Conservation (phyloP, 106 monocot species). For the Xerophyta viscosa region DNA sequence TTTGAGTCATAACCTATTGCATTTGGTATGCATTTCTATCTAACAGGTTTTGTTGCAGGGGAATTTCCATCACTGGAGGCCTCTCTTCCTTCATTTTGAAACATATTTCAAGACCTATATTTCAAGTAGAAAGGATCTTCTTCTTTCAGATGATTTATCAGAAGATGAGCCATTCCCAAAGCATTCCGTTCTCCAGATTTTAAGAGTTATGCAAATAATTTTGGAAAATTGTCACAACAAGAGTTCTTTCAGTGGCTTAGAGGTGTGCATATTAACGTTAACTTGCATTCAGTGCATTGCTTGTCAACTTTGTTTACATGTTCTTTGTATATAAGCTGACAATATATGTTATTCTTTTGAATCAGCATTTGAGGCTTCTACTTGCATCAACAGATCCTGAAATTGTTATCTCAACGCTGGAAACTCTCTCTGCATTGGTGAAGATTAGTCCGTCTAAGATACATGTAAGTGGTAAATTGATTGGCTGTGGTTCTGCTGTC, state of each 20-base stretch:
- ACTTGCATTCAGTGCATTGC: too few species aligned
- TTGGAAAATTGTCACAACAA: constrained; percentile 96
- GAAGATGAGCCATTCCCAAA: constrained; percentile 85
- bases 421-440: constrained; percentile 79
- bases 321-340: not conserved
- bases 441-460: constrained; percentile 96
- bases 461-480: constrained; percentile 85
- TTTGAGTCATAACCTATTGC: too few species aligned
- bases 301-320: too few species aligned
- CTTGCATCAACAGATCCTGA: constrained; percentile 97
- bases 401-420: constrained; percentile 76
- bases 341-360: constrained; percentile 3
- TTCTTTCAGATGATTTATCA: constrained; percentile 62
- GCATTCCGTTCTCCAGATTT: constrained; percentile 69
- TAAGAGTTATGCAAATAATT: constrained; percentile 97
- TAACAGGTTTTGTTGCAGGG: constrained; percentile 44
- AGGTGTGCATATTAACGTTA: too few species aligned
- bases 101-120: constrained; percentile 90
- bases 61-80: constrained; percentile 98
- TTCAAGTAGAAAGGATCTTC: constrained; percentile 77
- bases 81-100: constrained; percentile 95
- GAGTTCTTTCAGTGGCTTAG: constrained; percentile 81
- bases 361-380: constrained; percentile 87
- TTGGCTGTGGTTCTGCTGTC: constrained; percentile 68
- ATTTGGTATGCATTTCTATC: too few species aligned